Evolutionary conservation across 2,329 filamentous ascomycete species (phyloP).

Genomic region (Penicillium griseofulvum): DNA sequence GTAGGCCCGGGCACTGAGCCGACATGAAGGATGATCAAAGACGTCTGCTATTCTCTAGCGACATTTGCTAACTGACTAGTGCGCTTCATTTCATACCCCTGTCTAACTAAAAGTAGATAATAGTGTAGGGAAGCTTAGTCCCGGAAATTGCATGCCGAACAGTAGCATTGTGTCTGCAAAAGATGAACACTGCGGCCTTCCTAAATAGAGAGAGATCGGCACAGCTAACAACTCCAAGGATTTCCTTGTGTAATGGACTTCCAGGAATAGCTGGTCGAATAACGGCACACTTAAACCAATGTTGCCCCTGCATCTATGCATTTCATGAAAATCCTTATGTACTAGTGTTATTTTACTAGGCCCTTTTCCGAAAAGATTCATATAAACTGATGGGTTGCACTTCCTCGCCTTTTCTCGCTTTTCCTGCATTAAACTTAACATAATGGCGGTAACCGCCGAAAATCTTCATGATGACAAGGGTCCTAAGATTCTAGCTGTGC

Average conservation of each 20-base stretch:
- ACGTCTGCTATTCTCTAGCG: not conserved
- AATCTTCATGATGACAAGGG: constrained; percentile 33
- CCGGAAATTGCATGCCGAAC: not conserved
- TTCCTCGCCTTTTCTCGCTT: not conserved
- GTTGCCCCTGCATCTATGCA: not conserved
- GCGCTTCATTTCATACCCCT: not conserved
- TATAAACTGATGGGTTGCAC: not conserved
- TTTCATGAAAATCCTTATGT: not conserved
- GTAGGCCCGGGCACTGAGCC: not conserved
- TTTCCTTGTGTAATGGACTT: not conserved
- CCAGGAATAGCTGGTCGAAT: not conserved
- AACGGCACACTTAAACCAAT: not conserved
- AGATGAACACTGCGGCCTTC: not conserved
- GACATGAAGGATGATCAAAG: not conserved
- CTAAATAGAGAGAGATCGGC: not conserved
- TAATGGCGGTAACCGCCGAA: constrained; percentile 8
- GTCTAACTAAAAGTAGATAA: not conserved
- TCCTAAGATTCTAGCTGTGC: constrained; percentile 32
- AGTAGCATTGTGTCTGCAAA: not conserved
- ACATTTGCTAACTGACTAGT: not conserved
- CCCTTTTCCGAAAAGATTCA: not conserved
- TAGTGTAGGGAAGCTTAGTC: not conserved
- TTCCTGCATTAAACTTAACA: not conserved
- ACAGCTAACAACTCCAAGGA: not conserved
- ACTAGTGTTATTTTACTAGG: not conserved